Conservation (phyloP, 192 early-diverging fungal genomes). For the Coemansia sp. region DNA sequence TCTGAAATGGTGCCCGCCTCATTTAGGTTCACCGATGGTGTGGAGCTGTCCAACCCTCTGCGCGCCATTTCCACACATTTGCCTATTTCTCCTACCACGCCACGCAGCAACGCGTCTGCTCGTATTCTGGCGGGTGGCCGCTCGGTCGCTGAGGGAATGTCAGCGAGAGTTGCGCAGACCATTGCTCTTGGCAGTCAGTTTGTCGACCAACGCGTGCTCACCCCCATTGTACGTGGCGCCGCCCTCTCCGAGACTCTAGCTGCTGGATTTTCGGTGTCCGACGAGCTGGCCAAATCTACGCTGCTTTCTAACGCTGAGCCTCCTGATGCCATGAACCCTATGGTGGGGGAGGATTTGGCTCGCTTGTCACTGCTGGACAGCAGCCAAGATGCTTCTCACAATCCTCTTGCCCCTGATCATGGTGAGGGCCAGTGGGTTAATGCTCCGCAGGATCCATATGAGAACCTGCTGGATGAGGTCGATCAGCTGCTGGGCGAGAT, state of each 20-base stretch:
- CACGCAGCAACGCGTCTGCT: slow-evolving; percentile 19
- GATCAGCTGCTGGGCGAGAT: slow-evolving; percentile 55
- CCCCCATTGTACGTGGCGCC: slow-evolving; percentile 39
- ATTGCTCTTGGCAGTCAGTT: slow-evolving; percentile 56
- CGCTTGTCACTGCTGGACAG: slow-evolving; percentile 24
- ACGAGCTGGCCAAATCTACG: slow-evolving; percentile 7
- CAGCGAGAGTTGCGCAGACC: slow-evolving; percentile 43
- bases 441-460: slow-evolving; percentile 50
- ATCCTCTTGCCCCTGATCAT: too few relatives aligned
- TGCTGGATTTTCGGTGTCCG: neutral
- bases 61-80: slow-evolving; percentile 44
- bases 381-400: too few relatives aligned
- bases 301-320: slow-evolving; percentile 12
- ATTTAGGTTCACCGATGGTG: slow-evolving; percentile 54
- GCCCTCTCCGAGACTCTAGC: slow-evolving; percentile 10
- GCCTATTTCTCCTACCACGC: slow-evolving; percentile 34
- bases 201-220: slow-evolving; percentile 43
- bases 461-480: slow-evolving; percentile 55
- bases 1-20: slow-evolving; percentile 55
- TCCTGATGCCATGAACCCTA: neutral
- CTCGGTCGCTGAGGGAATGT: slow-evolving; percentile 47
- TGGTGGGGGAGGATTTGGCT: slow-evolving; percentile 24
- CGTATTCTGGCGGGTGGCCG: slow-evolving; percentile 33
- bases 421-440: slow-evolving; percentile 12
- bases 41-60: slow-evolving; percentile 51